Evolutionary conservation across 1,139 yeast genomes (phyloP).

Genomic region (Protomyces lactucae-debilis): DNA sequence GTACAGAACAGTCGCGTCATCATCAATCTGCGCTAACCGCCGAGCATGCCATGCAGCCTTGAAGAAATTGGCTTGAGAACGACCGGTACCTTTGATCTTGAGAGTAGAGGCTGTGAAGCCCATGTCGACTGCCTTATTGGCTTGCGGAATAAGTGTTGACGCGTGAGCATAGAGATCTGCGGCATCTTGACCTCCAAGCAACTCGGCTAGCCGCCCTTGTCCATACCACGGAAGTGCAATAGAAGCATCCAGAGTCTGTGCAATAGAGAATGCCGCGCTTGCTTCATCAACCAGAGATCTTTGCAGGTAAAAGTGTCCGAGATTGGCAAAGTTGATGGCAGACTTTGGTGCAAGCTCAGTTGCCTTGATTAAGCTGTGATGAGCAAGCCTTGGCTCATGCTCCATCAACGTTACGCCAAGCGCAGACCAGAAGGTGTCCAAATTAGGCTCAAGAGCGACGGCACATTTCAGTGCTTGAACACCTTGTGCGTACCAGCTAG

Average conservation of each 20-base stretch:
- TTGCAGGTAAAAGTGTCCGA: constrained; percentile 70
- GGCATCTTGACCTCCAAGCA: neutral
- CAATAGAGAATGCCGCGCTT: constrained; percentile 62
- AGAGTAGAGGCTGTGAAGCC: neutral
- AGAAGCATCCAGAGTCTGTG: constrained; percentile 79
- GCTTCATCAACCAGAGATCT: constrained; percentile 70
- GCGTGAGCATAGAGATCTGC: neutral
- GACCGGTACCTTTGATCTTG: neutral
- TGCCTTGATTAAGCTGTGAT: constrained; percentile 88
- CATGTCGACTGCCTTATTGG: neutral
- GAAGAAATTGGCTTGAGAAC: neutral
- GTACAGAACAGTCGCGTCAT: neutral
- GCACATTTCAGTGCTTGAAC: constrained; percentile 59
- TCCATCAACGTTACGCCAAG: constrained; percentile 67
- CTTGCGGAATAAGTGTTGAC: neutral
- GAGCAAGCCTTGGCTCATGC: constrained; percentile 66
- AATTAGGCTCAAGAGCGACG: constrained; percentile 63
- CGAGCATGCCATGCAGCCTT: neutral
- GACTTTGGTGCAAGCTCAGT: constrained; percentile 65
- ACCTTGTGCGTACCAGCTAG: constrained; percentile 47
- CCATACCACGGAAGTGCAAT: constrained; percentile 81
- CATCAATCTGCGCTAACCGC: neutral
- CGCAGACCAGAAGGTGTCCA: constrained; percentile 72
- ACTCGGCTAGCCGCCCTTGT: constrained; percentile 63
- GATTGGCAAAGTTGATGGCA: constrained; percentile 63